These are phyloP conservation scores for Gremmenia infestans DNA, from an alignment of 2,329 filamentous ascomycete genomes.

Conservation along the genomic window DNA sequence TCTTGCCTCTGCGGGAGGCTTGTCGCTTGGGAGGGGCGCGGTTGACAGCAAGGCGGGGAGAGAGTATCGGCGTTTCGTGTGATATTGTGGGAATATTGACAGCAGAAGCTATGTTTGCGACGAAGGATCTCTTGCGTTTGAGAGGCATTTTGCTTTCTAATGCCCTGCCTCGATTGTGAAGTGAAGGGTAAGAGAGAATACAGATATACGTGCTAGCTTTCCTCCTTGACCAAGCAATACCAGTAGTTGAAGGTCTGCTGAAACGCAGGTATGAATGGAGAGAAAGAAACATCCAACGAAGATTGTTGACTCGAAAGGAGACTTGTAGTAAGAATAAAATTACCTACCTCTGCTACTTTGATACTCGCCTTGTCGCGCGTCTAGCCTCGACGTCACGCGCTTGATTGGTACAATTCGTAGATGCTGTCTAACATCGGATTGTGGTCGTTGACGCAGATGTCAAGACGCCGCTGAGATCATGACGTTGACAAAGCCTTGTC, in stretches of 20 bases:
- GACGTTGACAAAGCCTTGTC: neutral
- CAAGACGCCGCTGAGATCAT: neutral
- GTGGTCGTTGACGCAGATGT: neutral
- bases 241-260: constrained; percentile 3
- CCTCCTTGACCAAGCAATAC: neutral
- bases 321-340: neutral
- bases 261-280: constrained; percentile 7
- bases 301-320: neutral
- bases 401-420: neutral
- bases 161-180: neutral
- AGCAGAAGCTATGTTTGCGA: constrained; percentile 2
- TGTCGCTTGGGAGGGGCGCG: constrained; percentile 18
- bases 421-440: neutral
- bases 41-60: constrained; percentile 4
- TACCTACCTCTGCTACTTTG: neutral
- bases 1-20: constrained; percentile 17
- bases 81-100: neutral
- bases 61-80: constrained; percentile 11
- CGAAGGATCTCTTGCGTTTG: constrained; percentile 28
- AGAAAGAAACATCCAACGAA: constrained; percentile 11
- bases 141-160: constrained; percentile 20
- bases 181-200: neutral
- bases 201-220: neutral
- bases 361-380: neutral
- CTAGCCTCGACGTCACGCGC: constrained; percentile 11